Evolutionary conservation across 495 filamentous ascomycete species (phyloP).

Genomic region (Beverwykella pulmonaria): DNA sequence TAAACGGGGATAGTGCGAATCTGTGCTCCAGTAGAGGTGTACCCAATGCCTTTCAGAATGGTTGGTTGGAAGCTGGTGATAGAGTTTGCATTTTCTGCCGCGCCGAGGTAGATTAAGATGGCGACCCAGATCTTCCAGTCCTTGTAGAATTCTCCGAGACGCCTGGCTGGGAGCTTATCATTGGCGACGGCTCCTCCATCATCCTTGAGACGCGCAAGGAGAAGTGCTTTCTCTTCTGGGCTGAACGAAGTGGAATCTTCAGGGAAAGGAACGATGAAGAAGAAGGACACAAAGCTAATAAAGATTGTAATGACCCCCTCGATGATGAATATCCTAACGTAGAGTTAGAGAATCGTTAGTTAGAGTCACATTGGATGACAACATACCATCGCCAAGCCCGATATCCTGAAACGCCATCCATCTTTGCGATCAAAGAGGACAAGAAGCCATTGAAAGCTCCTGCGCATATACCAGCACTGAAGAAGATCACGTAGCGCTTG

Average conservation of each 20-base stretch:
- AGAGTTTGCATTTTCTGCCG: slow-evolving; percentile 53
- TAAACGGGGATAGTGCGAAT: slow-evolving; percentile 70
- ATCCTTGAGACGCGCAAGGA: slow-evolving; percentile 50
- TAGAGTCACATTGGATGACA: background rate
- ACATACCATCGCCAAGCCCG: slow-evolving; percentile 67
- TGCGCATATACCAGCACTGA: slow-evolving; percentile 64
- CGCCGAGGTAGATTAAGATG: slow-evolving; percentile 21
- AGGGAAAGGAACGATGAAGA: slow-evolving; percentile 65
- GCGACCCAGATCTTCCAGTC: slow-evolving; percentile 38
- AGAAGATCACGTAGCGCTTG: slow-evolving; percentile 66
- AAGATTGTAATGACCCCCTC: slow-evolving; percentile 61
- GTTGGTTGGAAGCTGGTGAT: slow-evolving; percentile 70
- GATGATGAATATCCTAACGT: slow-evolving; percentile 50
- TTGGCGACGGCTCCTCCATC: slow-evolving; percentile 15
- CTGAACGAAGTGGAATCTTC: slow-evolving; percentile 60
- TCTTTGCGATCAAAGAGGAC: slow-evolving; percentile 65
- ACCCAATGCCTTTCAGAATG: slow-evolving; percentile 44
- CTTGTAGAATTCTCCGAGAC: background rate
- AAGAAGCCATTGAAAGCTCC: slow-evolving; percentile 70
- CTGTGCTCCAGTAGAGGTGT: slow-evolving; percentile 63
- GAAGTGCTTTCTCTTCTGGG: slow-evolving; percentile 39
- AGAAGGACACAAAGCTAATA: slow-evolving; percentile 60
- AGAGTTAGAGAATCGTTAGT: background rate
- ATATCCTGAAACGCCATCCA: slow-evolving; percentile 64
- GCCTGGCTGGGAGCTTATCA: background rate